Evolutionary conservation across 345 rosid genomes (phyloP).

Genomic region (Arabidopsis arenosa): DNA sequence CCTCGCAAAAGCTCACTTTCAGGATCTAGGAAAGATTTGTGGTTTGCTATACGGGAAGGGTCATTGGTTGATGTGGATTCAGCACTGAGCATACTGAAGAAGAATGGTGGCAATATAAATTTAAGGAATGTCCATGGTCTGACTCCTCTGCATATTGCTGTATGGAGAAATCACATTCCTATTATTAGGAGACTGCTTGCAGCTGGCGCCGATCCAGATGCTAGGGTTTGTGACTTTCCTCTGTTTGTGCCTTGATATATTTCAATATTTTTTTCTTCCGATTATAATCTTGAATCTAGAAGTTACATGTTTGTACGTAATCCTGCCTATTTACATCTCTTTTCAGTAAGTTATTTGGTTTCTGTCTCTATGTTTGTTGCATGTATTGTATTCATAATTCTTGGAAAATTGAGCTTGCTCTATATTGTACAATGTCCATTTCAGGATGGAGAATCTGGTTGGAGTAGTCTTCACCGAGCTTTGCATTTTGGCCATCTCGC

Average conservation of each 20-base stretch:
- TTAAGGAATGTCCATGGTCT: constrained; percentile 75
- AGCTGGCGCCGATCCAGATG: constrained; percentile 98
- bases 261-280: not conserved
- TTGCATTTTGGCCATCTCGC: constrained; percentile 98
- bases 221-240: constrained; percentile 70
- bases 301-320: not conserved
- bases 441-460: constrained; percentile 99
- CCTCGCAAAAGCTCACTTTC: constrained; percentile 55
- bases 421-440: constrained; percentile 16
- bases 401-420: not conserved
- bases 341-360: not conserved
- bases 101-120: constrained; percentile 79
- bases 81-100: constrained; percentile 70
- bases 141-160: constrained; percentile 89
- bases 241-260: constrained; percentile 6
- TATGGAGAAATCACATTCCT: constrained; percentile 96
- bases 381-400: not conserved
- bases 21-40: constrained; percentile 67
- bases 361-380: not conserved
- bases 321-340: constrained; percentile 5
- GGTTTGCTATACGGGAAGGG: constrained; percentile 80
- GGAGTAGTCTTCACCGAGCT: constrained; percentile 98
- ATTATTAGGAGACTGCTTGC: constrained; percentile 82
- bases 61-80: constrained; percentile 83
- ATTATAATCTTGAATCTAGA: not conserved